Evolutionary conservation across 345 rosid genomes (phyloP), one percentile per base, ranked within the genome.

Genomic region (Garcia nutans): DNA sequence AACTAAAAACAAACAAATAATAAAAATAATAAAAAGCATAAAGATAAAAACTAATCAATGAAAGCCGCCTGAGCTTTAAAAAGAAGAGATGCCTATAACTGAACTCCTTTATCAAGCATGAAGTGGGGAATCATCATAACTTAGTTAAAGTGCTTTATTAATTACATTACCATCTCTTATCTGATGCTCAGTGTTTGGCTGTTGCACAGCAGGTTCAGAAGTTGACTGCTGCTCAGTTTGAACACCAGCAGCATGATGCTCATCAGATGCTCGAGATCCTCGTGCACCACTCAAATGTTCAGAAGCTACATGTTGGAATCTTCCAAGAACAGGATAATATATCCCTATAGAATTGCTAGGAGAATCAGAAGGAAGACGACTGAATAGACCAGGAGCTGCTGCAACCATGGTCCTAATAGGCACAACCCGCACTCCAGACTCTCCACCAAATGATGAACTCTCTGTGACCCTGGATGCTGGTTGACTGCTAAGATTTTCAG

Each of bases 401-500:
- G 90, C 91, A 66, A 89, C 88, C 87, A 88, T 77, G 16, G 91
- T 88, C 73, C 93, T 83, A 71, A 91, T 78, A 42, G 96, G 93
- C 76, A 91, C 83, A 20, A 87, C 87, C 72, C 93, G 83, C 15
- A 88, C 89, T 37, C 90, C 89, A 74, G 91, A 72, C 47, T 90
- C 92, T 71, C 87, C 88, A 67, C 84, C 69, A 52, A 84, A 74
- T 78, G 88, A 68, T 65, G 88, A 74, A 75, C 72, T 74, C 71
- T 85, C 95, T 42, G 85, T 24, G 73, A 62, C 74, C 78, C 88
- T 82, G 41, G 87, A 67, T 76, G 80, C 52, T 70, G 85, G 78
- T 71, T 80, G 87, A 71, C 59, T 80, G 31, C 76, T 68, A 31
- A 44, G 79, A 74, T 78, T 83, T 74, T 80, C 91, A 72, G 57